Percentiles rank a stretch among this genome's conserved stretches.
phyloP scores from a whole-genome alignment of 2,329 filamentous ascomycete species.

The Alternaria consortialis region DNA sequence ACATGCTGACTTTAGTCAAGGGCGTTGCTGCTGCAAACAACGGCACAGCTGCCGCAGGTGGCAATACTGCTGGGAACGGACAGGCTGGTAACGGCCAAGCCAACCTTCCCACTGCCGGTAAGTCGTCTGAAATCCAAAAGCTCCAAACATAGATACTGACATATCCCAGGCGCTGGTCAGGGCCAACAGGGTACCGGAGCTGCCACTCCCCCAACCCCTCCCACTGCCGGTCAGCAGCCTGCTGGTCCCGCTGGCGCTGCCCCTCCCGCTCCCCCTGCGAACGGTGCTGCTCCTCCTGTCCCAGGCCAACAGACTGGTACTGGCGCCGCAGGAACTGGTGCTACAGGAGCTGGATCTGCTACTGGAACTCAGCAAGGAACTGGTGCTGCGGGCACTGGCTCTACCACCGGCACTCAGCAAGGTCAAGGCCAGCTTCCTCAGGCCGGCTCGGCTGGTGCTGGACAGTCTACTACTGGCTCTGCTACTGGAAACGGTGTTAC shows the following conservation, averaged over 20 bases:
- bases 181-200: not conserved
- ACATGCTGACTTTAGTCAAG: not conserved
- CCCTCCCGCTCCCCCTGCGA: not conserved
- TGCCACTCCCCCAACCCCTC: not conserved
- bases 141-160: not conserved
- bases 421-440: not conserved
- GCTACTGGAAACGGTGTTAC: conserved; percentile 5
- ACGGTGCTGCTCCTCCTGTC: not conserved
- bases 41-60: conserved; percentile 5
- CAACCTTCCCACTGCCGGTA: not conserved
- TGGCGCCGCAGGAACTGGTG: not conserved
- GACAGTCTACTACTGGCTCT: not conserved
- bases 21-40: conserved; percentile 6
- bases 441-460: not conserved
- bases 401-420: not conserved
- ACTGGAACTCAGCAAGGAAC: not conserved
- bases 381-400: not conserved
- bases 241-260: not conserved
- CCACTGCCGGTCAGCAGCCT: not conserved
- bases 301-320: not conserved
- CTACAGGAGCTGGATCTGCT: not conserved
- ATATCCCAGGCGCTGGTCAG: not conserved
- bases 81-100: not conserved
- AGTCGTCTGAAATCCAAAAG: not conserved
- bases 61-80: not conserved